A percentile compares a stretch with the other conserved stretches of the same genome.
Evolutionary conservation across 169 alveolate species (phyloP).

Genomic region (Cardiosporidium cionae): DNA sequence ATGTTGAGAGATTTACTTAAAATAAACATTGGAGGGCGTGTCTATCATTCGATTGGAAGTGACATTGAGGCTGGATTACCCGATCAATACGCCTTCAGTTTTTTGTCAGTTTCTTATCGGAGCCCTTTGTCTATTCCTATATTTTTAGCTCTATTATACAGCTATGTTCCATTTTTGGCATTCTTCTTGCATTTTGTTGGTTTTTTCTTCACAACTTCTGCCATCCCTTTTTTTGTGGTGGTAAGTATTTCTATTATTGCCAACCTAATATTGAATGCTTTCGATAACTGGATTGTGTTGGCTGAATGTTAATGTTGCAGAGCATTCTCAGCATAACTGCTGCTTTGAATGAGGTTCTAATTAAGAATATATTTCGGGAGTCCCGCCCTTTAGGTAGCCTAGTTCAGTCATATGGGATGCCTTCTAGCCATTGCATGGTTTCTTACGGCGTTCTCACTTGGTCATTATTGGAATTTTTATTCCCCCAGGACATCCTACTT

Average conservation of each 20-base stretch:
- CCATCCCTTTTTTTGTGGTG: too few species aligned
- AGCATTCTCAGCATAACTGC: background rate
- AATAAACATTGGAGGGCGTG: too few species aligned
- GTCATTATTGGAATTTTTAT: slow-evolving; percentile 21
- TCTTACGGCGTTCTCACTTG: slow-evolving; percentile 36
- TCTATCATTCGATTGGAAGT: too few species aligned
- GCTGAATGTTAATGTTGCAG: too few species aligned
- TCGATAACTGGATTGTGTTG: too few species aligned
- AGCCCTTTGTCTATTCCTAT: background rate
- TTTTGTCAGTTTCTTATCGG: background rate
- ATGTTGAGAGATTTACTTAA: too few species aligned
- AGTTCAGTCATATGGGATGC: slow-evolving; percentile 40
- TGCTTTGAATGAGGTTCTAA: slow-evolving; percentile 10
- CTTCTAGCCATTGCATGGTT: slow-evolving; percentile 44
- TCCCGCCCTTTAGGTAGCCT: slow-evolving; percentile 36
- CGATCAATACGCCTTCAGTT: background rate
- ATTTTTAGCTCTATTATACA: background rate
- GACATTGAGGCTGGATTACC: slow-evolving; percentile 2
- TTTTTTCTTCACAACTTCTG: too few species aligned
- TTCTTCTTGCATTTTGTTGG: too few species aligned
- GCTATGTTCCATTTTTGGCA: background rate
- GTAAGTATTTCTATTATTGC: too few species aligned
- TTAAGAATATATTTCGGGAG: slow-evolving; percentile 24
- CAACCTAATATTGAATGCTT: too few species aligned
- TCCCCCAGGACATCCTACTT: background rate